Evolutionary conservation across 805 yeast species (phyloP), one percentile per base, ranked within the genome.

Genomic region (Kazachstania africana): DNA sequence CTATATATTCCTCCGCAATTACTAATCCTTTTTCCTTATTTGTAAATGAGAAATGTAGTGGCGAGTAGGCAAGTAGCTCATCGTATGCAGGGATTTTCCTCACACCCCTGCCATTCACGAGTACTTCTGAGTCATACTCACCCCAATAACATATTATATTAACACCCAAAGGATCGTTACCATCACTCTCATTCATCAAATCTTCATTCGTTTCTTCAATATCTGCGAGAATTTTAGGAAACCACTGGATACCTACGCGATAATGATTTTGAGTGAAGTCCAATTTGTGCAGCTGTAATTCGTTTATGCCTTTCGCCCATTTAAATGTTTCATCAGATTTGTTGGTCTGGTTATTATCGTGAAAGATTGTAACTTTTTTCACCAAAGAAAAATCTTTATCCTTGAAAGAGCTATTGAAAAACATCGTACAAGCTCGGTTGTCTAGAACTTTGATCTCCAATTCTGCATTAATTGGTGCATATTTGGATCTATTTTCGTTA

Each of bases 81-180:
- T 70, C 75, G 40, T 65, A 73, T 1, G 91, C 85, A 1, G 93
- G 85, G 4, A 82, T 53, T 36, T 65, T 66, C 20, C 69, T 55
- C 18, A 42, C 40, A 29, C 55, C 28, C 10, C 42, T 50, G 1
- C 66, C 72, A 29, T 59, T 65, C 14, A 55, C 52, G 6, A 59
- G 47, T 16, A 54, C 48, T 30, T 50, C 68, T 9, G 55, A 52
- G 22, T 72, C 74, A 49, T 72, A 71, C 41, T 84, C 93, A 6
- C 83, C 80, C 87, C 88, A 85, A 45, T 61, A 72, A 49, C 95
- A 85, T 16, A 69, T 62, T 6, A 84, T 65, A 6, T 60, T 53
- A 1, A 84, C 65, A 6, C 75, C 77, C 30, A 83, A 53, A 35
- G 59, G 50, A 31, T 60, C 58, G 8, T 55, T 53, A 14, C 53